Base-by-base conservation (phyloP, 2,329 filamentous ascomycete species). In the Canariomyces notabilis region DNA sequence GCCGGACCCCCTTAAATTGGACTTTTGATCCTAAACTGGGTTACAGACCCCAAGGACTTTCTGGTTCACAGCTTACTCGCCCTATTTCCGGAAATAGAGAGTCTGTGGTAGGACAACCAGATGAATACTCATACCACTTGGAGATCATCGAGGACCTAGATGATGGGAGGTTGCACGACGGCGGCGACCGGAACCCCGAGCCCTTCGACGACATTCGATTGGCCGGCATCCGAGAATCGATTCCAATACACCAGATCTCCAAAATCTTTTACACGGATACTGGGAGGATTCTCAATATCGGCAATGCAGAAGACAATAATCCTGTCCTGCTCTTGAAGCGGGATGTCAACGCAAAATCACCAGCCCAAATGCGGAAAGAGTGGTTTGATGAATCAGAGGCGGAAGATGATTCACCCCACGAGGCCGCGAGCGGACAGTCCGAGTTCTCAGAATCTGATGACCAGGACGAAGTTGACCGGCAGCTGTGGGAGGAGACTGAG, bases 231-330 rank as follows among this genome's bases (percentile, higher is more conserved):
- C 66, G 71, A 31, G 78, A 81, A 50, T 67, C 65, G 0, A 69
- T 80, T n/a, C 75, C 75, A 0, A 66, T 78, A 4, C 64, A 70
- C 26, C 71, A 80, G 58, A 77, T 95, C 5, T 87, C 89, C 5
- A 95, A 94, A 61, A 88, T 95, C 23, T 95, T 95, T 66, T 96
- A 95, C 59, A 89, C 89, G 1, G 87, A 95, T 55, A 94, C 88
- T 0, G 89, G 89, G 15, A 87, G 87, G 56, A 87, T 96, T 8
- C 72, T 96, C 20, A 95, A 95, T 51, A 89, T 96, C 45, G 71
- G 72, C 14, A 67, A 66, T 18, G 66, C 67, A 7, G 83, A 83
- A 12, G 76, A 77, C 2, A 88, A 85, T 59, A 87, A 82, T 48
- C 85, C 87, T 0, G 80, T 91, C 1, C 68, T 93, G 1, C 66